These are phyloP conservation scores for Phycomyces nitens DNA, from an alignment of 192 early-diverging fungal genomes.

Conservation along the genomic window DNA sequence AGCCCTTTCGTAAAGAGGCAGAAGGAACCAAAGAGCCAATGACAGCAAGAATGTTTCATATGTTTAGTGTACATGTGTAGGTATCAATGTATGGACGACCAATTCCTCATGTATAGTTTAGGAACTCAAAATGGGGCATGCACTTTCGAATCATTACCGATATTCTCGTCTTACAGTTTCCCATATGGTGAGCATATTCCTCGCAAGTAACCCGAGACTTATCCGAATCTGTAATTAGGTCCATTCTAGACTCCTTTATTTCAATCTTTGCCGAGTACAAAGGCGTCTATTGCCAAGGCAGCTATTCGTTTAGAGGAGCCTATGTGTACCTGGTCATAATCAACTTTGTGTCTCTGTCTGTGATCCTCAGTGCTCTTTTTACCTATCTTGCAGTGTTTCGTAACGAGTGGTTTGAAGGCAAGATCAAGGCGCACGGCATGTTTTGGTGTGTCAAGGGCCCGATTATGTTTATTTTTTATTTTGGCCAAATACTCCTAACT, in stretches of 20 bases:
- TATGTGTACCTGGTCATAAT: conserved; percentile 33
- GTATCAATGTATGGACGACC: background rate
- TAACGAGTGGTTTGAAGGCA: conserved; percentile 20
- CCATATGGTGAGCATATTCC: conserved; percentile 27
- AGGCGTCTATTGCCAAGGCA: conserved; percentile 32
- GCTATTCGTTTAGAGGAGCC: conserved; percentile 25
- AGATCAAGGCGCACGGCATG: conserved; percentile 27
- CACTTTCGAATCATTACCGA: conserved; percentile 38
- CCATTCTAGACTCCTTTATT: conserved; percentile 27
- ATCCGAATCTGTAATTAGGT: conserved; percentile 1
- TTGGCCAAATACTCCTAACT: conserved; percentile 24
- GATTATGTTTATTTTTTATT: conserved; percentile 32
- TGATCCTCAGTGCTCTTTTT: conserved; percentile 34
- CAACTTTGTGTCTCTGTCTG: conserved; percentile 29
- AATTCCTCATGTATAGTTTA: too few species aligned
- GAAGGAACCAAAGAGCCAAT: conserved; percentile 16
- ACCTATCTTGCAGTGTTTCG: conserved; percentile 31
- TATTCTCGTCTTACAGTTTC: conserved; percentile 36
- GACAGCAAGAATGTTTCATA: conserved; percentile 22
- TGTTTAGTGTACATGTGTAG: conserved; percentile 31
- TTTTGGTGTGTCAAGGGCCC: conserved; percentile 38
- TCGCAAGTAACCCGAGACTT: background rate
- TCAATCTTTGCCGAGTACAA: conserved; percentile 37
- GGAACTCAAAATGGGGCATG: conserved; percentile 37
- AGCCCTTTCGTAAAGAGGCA: conserved; percentile 27